Base-by-base conservation (phyloP, 2,329 filamentous ascomycete species). In the Fusarium sp. region DNA sequence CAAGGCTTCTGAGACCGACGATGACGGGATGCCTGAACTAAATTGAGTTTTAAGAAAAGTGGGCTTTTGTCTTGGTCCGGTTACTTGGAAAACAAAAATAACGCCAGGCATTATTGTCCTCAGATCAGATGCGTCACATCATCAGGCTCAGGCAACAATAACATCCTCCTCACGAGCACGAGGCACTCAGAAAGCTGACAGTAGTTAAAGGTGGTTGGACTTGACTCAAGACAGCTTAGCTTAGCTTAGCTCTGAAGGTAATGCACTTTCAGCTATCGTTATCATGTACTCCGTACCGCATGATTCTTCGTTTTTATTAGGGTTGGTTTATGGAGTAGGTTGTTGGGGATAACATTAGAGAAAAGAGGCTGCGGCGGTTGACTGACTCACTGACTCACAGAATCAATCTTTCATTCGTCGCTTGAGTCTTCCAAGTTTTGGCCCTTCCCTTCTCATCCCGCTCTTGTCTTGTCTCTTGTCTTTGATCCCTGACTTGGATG, bases 81-180 rank as follows among this genome's bases (percentile, higher is more conserved):
- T 10, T n/a, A 35, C 50, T 33, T 52, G 55, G 33, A 38, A n/a
- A n/a, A n/a, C n/a, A n/a, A n/a, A n/a, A 55, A 53, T 53, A 20
- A 6, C 26, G 23, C 24, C 13, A 62, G 46, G 52, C 33, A 35
- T 18, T 21, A 24, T 56, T 56, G 12, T 39, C 33, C 54, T 52
- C 11, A 52, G 24, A 28, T 39, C 44, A 20, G 56, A 37, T 28
- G 37, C 49, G 49, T 65, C 62, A 59, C 46, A 65, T 59, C 62
- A 65, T 47, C 29, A n/a, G 39, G 29, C 26, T 67, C 59, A 69
- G 65, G 60, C 65, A 54, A 69, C 65, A 41, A 57, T 44, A 63
- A 58, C 63, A 68, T n/a, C 48, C 64, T 58, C 61, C 26, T 52
- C 48, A 62, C 48, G 37, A 66, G 66, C 48, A 62, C 48, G 37